phyloP scores from a whole-genome alignment of 2,329 filamentous ascomycete species.

The Thermoascus crustaceus region DNA sequence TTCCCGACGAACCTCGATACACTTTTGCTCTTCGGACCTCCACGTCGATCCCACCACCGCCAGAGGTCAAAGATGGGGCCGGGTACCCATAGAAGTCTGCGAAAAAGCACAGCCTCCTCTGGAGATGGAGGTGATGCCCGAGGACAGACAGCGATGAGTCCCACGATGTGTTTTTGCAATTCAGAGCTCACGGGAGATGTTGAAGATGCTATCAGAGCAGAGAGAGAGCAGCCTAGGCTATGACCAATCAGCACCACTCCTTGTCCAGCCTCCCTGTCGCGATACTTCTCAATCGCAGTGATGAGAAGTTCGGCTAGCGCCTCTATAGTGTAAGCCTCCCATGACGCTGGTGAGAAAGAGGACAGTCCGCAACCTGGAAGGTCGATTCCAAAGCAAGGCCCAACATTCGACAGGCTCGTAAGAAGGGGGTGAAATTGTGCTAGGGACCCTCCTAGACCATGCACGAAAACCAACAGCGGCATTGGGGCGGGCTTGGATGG shows the following conservation, averaged over 20 bases:
- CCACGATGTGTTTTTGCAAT: constrained; percentile 59
- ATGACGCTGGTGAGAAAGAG: constrained; percentile 58
- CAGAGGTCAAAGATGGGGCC: constrained; percentile 61
- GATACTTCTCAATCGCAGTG: constrained; percentile 63
- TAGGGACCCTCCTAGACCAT: constrained; percentile 85
- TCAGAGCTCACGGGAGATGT: constrained; percentile 45
- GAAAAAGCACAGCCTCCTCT: constrained; percentile 43
- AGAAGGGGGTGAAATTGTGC: constrained; percentile 80
- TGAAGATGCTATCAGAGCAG: constrained; percentile 60
- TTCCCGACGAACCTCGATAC: constrained; percentile 61
- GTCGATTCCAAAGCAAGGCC: constrained; percentile 80
- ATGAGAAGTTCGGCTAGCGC: constrained; percentile 68
- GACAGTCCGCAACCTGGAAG: constrained; percentile 85
- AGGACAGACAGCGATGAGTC: constrained; percentile 75
- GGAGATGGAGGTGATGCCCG: constrained; percentile 55
- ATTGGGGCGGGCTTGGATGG: constrained; percentile 64
- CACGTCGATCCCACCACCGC: constrained; percentile 68
- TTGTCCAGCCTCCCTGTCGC: constrained; percentile 57
- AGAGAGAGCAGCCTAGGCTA: constrained; percentile 79
- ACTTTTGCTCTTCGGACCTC: constrained; percentile 68
- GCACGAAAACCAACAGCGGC: constrained; percentile 82
- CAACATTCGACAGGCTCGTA: constrained; percentile 71
- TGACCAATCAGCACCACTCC: constrained; percentile 76
- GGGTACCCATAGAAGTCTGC: constrained; percentile 60
- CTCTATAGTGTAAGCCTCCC: constrained; percentile 72